A percentile compares a stretch with the other conserved stretches of the same genome.
Evolutionary conservation across 129 eudicot genomes (phyloP).

Genomic region (Flaveria sonorensis): DNA sequence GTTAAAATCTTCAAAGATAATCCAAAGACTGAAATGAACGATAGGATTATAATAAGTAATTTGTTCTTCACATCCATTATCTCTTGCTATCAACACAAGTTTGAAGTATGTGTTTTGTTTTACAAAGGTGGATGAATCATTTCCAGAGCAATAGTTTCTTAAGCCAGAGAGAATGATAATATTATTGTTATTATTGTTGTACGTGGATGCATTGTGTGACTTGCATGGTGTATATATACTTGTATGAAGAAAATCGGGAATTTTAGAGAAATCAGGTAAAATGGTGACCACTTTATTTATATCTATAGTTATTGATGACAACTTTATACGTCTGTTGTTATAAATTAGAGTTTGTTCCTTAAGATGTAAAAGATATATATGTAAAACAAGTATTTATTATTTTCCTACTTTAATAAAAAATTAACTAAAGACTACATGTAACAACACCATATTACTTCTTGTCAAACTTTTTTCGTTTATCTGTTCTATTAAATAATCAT

Average conservation of each 20-base stretch:
- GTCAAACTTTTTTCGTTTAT: too few species aligned
- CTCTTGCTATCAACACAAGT: background rate
- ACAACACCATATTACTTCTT: too few species aligned
- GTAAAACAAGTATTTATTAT: too few species aligned
- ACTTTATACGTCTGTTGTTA: too few species aligned
- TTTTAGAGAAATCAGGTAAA: background rate
- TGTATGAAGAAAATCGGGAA: background rate
- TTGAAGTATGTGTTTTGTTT: background rate
- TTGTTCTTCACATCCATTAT: background rate
- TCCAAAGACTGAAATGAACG: background rate
- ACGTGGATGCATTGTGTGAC: too few species aligned
- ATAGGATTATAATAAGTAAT: background rate
- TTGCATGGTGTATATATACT: background rate
- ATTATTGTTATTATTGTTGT: background rate
- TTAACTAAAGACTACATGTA: too few species aligned
- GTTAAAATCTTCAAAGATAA: background rate
- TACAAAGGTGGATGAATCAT: too few species aligned
- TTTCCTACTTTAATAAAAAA: too few species aligned
- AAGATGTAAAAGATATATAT: too few species aligned
- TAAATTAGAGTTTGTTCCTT: too few species aligned
- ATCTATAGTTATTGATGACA: too few species aligned
- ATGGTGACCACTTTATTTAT: background rate
- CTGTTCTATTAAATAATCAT: too few species aligned
- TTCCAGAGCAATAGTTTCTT: background rate
- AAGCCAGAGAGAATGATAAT: background rate